Percentiles rank a stretch among this genome's conserved stretches.
These are phyloP conservation scores for Ceratobasidium sp. DNA, from an alignment of 1,284 basidiomycete genomes.

Conservation along the genomic window DNA sequence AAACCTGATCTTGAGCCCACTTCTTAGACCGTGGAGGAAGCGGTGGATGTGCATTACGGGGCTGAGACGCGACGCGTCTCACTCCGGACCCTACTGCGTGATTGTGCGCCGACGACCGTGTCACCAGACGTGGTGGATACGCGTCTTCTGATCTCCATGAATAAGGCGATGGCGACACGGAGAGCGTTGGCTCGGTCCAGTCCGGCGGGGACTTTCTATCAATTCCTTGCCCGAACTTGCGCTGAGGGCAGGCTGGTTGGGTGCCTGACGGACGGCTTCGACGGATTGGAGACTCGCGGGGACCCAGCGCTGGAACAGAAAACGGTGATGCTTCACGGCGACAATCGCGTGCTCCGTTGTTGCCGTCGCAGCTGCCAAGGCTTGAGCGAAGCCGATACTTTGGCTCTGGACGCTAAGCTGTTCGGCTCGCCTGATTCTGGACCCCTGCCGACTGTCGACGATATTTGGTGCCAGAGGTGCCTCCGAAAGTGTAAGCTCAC, in stretches of 20 bases:
- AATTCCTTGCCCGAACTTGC: background rate
- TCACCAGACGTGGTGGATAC: background rate
- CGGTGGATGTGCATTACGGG: background rate
- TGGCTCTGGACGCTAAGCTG: background rate
- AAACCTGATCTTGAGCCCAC: background rate
- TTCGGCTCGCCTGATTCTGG: background rate
- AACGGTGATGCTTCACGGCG: background rate
- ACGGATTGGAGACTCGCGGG: slow-evolving; percentile 8
- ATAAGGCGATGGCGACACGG: background rate
- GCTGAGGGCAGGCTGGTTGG: background rate
- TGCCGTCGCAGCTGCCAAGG: background rate
- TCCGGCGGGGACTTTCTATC: background rate
- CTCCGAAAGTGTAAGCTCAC: background rate
- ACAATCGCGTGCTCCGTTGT: slow-evolving; percentile 11
- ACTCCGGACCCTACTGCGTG: background rate
- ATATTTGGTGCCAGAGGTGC: no score
- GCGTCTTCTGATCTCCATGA: background rate
- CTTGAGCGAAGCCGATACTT: background rate
- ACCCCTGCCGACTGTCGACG: background rate
- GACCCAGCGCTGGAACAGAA: background rate
- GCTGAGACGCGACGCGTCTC: background rate
- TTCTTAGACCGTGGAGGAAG: background rate
- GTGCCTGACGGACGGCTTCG: slow-evolving; percentile 21
- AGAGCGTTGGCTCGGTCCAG: background rate
- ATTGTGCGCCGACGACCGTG: background rate